Base-by-base conservation (phyloP, 2,329 filamentous ascomycete genomes). In the Aspergillus sp. region DNA sequence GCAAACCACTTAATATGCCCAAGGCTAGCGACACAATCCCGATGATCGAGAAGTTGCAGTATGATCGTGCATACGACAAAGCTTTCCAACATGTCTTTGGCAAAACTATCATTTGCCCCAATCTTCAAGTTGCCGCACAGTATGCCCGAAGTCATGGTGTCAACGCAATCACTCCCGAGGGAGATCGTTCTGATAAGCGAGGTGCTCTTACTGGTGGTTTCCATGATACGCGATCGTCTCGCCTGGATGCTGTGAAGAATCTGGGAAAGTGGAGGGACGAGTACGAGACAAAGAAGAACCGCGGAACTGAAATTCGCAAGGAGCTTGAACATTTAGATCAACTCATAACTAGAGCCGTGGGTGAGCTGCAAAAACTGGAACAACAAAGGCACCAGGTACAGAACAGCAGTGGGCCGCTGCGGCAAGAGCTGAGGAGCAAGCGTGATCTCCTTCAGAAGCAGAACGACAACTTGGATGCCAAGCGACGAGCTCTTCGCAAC, bases 1-100 rank as follows among this genome's bases (percentile, higher is more conserved):
- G 87, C 0, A 87, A 87, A 56, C 81, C 85, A 15, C 77, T 85
- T 51, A 93, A 93, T 65, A 84, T 97, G 61, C 93, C 95, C 3
- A 88, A 90, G 59, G 90, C 91, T 0, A 90, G 87, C 62, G 93
- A 98, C 73, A 93, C 92, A 2, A 86, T 96, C 37, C 91, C 92
- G 1, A 85, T 99, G 66, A 81, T 97, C 56, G 89, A 87, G 68
- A 96, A 96, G 75, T 84, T 98, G 59, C 84, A 86, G 49, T 99
- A 88, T 69, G 89, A 97, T 52, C 70, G 82, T 2, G 81, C 79
- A 60, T 97, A 88, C 66, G 91, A 96, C 58, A 89, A 86, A 66
- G 95, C 95, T 0, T 95, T 99, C 73, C 87, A 90, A 70, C 93
- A 97, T 71, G 91, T 99, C 0, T 99, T 99, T 76, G 95, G 93